Conservation (phyloP, 306 rosid genomes). For the Quercus suber region DNA sequence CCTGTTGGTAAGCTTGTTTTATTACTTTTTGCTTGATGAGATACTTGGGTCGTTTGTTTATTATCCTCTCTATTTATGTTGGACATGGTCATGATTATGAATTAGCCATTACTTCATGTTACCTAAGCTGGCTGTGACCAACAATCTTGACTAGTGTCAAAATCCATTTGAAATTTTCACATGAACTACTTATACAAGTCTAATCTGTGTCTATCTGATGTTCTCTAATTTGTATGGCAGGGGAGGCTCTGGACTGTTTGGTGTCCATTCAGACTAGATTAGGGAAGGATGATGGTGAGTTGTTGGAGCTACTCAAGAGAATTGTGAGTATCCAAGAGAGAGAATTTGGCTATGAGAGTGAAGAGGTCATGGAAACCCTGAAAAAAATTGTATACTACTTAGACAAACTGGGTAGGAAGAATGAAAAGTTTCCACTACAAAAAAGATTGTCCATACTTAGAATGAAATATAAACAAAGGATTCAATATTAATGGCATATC, state of each 20-base stretch:
- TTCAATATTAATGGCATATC: constrained; percentile 32
- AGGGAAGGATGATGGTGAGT: constrained; percentile 45
- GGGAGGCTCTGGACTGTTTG: constrained; percentile 88
- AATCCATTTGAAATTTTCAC: too few relatives aligned
- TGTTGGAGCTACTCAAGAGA: constrained; percentile 60
- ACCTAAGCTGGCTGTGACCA: background rate
- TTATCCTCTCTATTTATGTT: background rate
- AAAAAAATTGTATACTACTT: constrained; percentile 65
- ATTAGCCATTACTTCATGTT: background rate
- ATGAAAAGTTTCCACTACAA: constrained; percentile 60
- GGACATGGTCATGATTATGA: background rate
- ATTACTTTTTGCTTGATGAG: background rate
- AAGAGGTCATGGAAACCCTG: constrained; percentile 64
- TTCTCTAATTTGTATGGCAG: constrained; percentile 36
- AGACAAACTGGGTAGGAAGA: constrained; percentile 65
- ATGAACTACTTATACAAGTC: background rate
- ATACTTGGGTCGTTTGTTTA: background rate
- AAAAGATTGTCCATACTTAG: constrained; percentile 64
- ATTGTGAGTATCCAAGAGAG: constrained; percentile 72
- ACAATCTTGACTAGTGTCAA: background rate
- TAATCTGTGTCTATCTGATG: constrained; percentile 7
- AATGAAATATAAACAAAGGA: constrained; percentile 62
- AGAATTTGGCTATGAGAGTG: constrained; percentile 69
- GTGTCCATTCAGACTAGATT: constrained; percentile 73
- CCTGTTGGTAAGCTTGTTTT: constrained; percentile 67